Base-by-base conservation (phyloP, 2,329 filamentous ascomycete species). In the Xylaria sp. region DNA sequence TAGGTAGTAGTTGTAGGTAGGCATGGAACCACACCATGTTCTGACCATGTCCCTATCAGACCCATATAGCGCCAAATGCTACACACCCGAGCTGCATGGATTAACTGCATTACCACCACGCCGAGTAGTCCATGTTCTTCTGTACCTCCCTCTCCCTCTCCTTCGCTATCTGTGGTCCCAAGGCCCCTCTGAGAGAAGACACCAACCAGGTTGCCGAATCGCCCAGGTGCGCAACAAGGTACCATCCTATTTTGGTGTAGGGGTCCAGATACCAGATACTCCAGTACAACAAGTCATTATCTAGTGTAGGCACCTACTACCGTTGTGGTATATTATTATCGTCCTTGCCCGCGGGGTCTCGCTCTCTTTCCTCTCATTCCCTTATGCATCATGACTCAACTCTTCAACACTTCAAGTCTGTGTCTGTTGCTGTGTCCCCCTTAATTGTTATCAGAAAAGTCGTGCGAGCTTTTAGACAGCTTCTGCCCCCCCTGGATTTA, bases 81-180 rank as follows among this genome's bases (percentile, higher is more conserved):
- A 61, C 55, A 57, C 64, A 61, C 61, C 61, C 49, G 57, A 60
- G 61, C 57, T 61, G 57, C 64, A 66, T 63, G 61, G 53, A 61
- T 61, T 58, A 14, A 51, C 61, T 57, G 64, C 64, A 54, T 47
- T 62, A 56, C 58, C 52, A 64, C 63, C 25, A 42, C 57, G 49
- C 61, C 55, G 47, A 58, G 23, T 4, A 25, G 28, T 9, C 28
- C 28, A 31, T 31, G 28, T 31, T 5, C 40, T 21, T n/a, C n/a
- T n/a, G n/a, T 21, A 43, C 19, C 40, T 14, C n/a, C 40, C 40
- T 21, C 21, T 21, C 17, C 40, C 12, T 15, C n/a, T 31, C 43
- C 47, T 49, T 61, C 50, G 49, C 57, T 56, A 66, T 59, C 62
- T 67, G 52, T 62, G 50, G 61, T 61, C 25, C 61, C 55, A 61